Base-by-base conservation (phyloP, 2,329 filamentous ascomycete genomes). In the Alternaria consortialis region DNA sequence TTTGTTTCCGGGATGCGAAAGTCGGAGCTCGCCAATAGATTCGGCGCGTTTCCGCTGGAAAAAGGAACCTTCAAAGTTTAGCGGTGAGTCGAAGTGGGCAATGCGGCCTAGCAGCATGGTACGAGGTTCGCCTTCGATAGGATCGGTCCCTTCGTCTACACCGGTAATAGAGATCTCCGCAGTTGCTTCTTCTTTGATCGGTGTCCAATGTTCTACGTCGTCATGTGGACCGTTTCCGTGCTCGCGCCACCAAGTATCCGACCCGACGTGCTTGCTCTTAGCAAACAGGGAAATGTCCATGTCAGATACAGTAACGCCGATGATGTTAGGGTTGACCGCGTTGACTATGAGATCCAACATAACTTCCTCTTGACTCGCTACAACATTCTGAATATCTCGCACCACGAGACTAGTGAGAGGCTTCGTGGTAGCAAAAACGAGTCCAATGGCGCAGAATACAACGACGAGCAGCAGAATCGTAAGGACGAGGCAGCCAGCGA, bases 51-150 rank as follows among this genome's bases (percentile, higher is more conserved):
- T 85, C 66, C 90, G 89, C 64, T 92, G 89, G 81, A 97, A 91
- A 29, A 96, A 93, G 0, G 93, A 94, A 4, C 93, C 91, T 62
- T 97, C 94, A 71, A 98, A 98, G 5, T 87, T 90, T 36, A 99
- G 83, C 0, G 93, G 90, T 55, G 92, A 96, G 76, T 97, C 93
- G 71, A 98, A 95, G 64, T 89, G 86, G 62, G 90, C 89, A 37
- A 98, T 92, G 36, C 91, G 91, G 31, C 95, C 95, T n/a, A 99
- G 88, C 34, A 96, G 85, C 87, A 98, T 93, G 58, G 94, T 97
- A 47, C 93, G 92, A 7, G 91, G 79, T 63, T 88, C 86, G 17
- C 82, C 81, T n/a, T 87, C 84, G 4, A 89, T 87, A 2, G 87
- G 86, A 73, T 92, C 89, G 1, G 83, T 87, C 50, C 85, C 85